Conservation (phyloP, 345 rosid species). For the Eucalyptus virginea region DNA sequence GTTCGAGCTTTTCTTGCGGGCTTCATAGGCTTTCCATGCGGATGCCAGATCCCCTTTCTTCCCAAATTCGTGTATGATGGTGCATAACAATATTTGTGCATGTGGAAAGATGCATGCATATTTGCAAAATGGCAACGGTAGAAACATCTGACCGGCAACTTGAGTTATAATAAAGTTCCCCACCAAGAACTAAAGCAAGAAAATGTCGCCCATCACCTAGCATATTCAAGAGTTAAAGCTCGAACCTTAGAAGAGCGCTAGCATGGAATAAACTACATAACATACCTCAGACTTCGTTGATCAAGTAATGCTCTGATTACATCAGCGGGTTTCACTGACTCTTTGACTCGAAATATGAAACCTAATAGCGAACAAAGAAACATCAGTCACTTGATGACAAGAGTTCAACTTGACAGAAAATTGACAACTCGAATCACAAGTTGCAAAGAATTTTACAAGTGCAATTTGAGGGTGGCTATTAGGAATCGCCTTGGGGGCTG, state of each 20-base stretch:
- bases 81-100: slow-evolving; percentile 53
- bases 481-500: too few relatives aligned
- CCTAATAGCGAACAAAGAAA: slow-evolving; percentile 25
- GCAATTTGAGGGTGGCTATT: background rate
- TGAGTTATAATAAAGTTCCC: background rate
- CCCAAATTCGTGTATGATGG: slow-evolving; percentile 57
- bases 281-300: slow-evolving; percentile 52
- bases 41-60: slow-evolving; percentile 59
- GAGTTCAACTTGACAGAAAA: background rate
- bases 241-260: background rate
- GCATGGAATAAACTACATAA: background rate
- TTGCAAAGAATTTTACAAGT: background rate
- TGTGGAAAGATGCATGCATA: slow-evolving; percentile 55
- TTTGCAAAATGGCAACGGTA: slow-evolving; percentile 18
- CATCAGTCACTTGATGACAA: background rate
- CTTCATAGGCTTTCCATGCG: slow-evolving; percentile 61
- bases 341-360: slow-evolving; percentile 44
- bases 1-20: slow-evolving; percentile 27
- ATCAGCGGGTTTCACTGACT: slow-evolving; percentile 39
- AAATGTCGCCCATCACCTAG: background rate
- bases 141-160: background rate
- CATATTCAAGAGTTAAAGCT: background rate
- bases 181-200: background rate
- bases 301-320: slow-evolving; percentile 48
- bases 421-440: background rate